Percentiles rank a stretch among this genome's conserved stretches.
These are phyloP conservation scores for Benincasa hispida DNA, from an alignment of 306 rosid genomes.

Conservation along the genomic window DNA sequence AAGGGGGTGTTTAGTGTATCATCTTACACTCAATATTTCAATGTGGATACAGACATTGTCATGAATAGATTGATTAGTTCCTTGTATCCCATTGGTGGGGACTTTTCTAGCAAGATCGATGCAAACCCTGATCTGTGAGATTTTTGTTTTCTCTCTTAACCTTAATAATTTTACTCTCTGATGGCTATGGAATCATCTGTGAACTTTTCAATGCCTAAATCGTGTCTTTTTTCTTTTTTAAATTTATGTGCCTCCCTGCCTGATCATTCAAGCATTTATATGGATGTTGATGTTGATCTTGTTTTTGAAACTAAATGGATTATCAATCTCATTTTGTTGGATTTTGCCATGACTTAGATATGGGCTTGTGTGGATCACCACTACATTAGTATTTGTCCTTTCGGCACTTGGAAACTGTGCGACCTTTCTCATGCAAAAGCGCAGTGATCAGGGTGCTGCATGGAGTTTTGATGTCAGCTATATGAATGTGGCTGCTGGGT, in stretches of 20 bases:
- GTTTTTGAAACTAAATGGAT: conserved; percentile 1
- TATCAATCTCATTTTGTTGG: conserved; percentile 5
- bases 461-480: conserved; percentile 88
- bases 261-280: neutral
- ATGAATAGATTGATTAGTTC: conserved; percentile 70
- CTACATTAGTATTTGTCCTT: conserved; percentile 81
- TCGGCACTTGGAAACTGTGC: conserved; percentile 89
- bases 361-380: conserved; percentile 89
- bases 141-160: conserved; percentile 2
- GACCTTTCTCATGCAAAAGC: conserved; percentile 72
- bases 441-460: conserved; percentile 26
- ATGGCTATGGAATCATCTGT: neutral
- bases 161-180: neutral
- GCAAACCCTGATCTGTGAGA: conserved; percentile 98
- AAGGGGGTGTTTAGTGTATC: conserved; percentile 68
- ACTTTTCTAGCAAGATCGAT: conserved; percentile 79
- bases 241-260: neutral
- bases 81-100: conserved; percentile 65
- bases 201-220: neutral
- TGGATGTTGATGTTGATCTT: neutral
- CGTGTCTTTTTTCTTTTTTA: neutral
- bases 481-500: conserved; percentile 61
- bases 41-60: conserved; percentile 83
- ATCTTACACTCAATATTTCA: conserved; percentile 77
- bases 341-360: conserved; percentile 18